Evolutionary conservation across 495 filamentous ascomycete species (phyloP), one percentile per base, ranked within the genome.

Genomic region (Daldinia decipiens): DNA sequence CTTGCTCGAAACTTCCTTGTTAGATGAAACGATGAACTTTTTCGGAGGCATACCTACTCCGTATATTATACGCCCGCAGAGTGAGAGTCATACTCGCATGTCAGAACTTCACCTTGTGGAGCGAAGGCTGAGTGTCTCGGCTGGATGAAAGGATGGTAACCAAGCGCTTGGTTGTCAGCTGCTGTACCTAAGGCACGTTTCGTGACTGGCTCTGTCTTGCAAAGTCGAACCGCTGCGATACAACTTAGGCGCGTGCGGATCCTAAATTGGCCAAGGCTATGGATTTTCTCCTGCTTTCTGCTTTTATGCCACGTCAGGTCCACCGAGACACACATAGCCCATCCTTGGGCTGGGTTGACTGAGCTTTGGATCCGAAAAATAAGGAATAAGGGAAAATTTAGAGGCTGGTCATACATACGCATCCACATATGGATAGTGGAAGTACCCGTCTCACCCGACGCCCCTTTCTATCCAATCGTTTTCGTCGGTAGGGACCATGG

Each of bases 361-460:
- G 27, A 59, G 36, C 39, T 32, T 67, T 52, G 24, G 27, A 59
- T 26, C 13, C 21, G 38, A 52, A 45, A 19, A 38, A 36, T 11
- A 17, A 47, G 24, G 56, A 27, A 36, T 11, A 17, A 47, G 24
- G 56, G 4, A 68, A 67, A 54, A 45, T 38, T n/a, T 67, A 50
- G 59, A 72, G 69, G 69, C 32, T 68, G 64, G 69, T 67, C 54
- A 63, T 70, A 43, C 54, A 63, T 70, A 43, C 27, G 62, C 53
- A 67, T 59, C 68, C 68, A 66, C 67, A 70, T 34, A 62, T 68
- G 70, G 21, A 24, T 24, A 24, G 21, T 24, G 21, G 65, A 68
- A 68, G 56, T 68, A 59, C 66, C 70, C 70, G 70, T 73, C 60
- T 50, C 62, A 73, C 64, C 70, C 70, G 70, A 58, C 36, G 11